Conservation (phyloP, 225 moss, liverwort and hornwort genomes). For the Ulota crispa region DNA sequence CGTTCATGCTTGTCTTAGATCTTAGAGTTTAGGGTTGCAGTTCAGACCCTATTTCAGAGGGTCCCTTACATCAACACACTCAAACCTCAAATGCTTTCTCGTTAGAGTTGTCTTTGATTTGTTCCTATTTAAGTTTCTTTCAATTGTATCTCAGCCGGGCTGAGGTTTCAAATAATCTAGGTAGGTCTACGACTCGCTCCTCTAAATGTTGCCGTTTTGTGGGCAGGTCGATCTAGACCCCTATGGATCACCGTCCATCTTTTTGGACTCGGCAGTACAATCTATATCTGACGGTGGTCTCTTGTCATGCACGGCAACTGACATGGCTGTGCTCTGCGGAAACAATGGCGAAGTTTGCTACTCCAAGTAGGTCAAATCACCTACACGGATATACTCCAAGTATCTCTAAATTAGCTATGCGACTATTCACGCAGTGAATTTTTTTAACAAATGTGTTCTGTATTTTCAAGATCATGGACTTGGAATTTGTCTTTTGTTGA, state of each 20-base stretch:
- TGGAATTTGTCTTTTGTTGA: background rate
- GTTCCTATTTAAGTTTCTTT: background rate
- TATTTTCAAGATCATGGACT: background rate
- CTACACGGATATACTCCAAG: background rate
- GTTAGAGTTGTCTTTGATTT: background rate
- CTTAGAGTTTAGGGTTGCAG: too few relatives aligned
- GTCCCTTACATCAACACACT: background rate
- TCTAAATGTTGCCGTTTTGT: conserved; percentile 1
- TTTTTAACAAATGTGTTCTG: background rate
- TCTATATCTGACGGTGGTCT: conserved; percentile 87
- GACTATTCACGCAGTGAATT: background rate
- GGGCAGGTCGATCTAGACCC: conserved; percentile 95
- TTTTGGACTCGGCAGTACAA: conserved; percentile 98
- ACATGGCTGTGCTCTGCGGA: conserved; percentile 99
- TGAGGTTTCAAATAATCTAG: background rate
- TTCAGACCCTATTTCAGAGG: background rate
- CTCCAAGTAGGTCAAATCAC: conserved; percentile 62
- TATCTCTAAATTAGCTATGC: background rate
- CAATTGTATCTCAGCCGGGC: background rate
- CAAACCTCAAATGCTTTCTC: background rate
- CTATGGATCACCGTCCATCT: conserved; percentile 94
- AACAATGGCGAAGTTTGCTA: conserved; percentile 99
- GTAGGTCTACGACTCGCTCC: background rate
- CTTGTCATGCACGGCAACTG: conserved; percentile 90
- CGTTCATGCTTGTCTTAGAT: background rate